Percentiles rank a stretch among this genome's conserved stretches.
phyloP scores from a whole-genome alignment of 2,329 filamentous ascomycete genomes.

The Keithomyces neogunnii region DNA sequence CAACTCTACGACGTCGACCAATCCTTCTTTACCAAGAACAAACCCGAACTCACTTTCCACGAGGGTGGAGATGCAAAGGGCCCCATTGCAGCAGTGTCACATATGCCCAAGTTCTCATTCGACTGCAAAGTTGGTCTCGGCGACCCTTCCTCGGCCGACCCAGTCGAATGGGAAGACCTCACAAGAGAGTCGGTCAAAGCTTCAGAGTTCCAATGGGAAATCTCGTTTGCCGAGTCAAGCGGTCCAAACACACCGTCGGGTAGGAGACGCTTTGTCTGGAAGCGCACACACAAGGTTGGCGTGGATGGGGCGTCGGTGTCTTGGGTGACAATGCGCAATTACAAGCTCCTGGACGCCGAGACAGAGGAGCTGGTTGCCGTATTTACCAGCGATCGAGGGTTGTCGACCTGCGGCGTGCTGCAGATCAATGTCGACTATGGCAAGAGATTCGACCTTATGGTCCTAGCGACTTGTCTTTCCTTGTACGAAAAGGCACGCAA shows the following conservation, averaged over 20 bases:
- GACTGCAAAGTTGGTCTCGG: conserved; percentile 13
- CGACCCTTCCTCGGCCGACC: conserved; percentile 3
- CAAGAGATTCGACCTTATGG: conserved; percentile 10
- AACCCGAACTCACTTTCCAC: conserved; percentile 10
- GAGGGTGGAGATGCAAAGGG: conserved; percentile 5
- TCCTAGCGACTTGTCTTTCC: conserved; percentile 8
- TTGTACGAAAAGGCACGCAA: conserved; percentile 9
- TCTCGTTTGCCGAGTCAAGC: neutral
- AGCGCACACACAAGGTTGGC: conserved; percentile 8
- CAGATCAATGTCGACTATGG: conserved; percentile 11
- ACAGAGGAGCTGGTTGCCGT: conserved; percentile 9
- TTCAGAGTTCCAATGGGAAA: conserved; percentile 5
- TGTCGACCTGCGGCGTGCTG: conserved; percentile 8
- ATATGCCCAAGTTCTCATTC: conserved; percentile 10
- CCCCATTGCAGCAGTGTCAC: conserved; percentile 8
- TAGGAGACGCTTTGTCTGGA: conserved; percentile 9
- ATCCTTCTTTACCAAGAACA: neutral
- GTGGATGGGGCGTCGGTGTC: conserved; percentile 4
- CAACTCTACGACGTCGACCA: conserved; percentile 8
- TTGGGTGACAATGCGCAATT: conserved; percentile 4
- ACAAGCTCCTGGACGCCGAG: conserved; percentile 9
- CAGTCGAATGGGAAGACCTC: conserved; percentile 12
- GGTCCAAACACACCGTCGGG: neutral
- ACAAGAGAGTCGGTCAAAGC: conserved; percentile 3
- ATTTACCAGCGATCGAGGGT: conserved; percentile 6